Base-by-base conservation (phyloP, 495 filamentous ascomycete species). In the Glarea lozoyensis region DNA sequence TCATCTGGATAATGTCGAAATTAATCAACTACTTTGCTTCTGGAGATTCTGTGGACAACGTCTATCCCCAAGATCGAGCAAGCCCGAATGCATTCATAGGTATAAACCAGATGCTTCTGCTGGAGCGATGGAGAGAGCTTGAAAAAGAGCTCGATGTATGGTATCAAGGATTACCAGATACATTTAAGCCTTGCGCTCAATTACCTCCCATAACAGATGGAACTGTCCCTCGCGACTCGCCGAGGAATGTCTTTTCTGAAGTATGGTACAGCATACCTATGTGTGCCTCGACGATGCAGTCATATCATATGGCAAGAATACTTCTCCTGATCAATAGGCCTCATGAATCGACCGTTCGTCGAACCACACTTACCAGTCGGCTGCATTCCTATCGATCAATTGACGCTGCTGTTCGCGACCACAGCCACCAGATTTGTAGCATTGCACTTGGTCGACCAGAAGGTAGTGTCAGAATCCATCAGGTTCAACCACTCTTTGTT, bases 271-370 rank as follows among this genome's bases (percentile, higher is more conserved):
- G 72, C 46, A 64, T 76, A 2, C 70, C 76, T 2, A 78, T 80
- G 68, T 80, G 75, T 59, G 72, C 70, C 1, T 76, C 75, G 3
- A 72, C 72, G 9, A 79, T 80, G 73, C 77, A 81, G 53, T 67
- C 68, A 46, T 82, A 78, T 51, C 76, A 82, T 50, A 78, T 82
- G 70, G 72, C 73, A 0, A 74, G 72, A 33, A 78, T 78, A 22
- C 61, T 80, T 31, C 60, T 82, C 10, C 64, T 79, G 9, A 69
- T 78, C 54, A 75, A 82, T 52, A 78, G 77, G 45, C 76, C 78
- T 15, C 70, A 76, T 24, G 67, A 76, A 29, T 69, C 73, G 6
- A 76, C 72, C 2, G 64, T 63, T 40, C 60, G 64, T 11, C 61
- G 66, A 17, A 68, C 63, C 23, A 72, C 71, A 1, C 64, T 79